A percentile compares a stretch with the other conserved stretches of the same genome.
These are phyloP conservation scores for Prunus kanzakura DNA, from an alignment of 306 rosid genomes.

Conservation along the genomic window DNA sequence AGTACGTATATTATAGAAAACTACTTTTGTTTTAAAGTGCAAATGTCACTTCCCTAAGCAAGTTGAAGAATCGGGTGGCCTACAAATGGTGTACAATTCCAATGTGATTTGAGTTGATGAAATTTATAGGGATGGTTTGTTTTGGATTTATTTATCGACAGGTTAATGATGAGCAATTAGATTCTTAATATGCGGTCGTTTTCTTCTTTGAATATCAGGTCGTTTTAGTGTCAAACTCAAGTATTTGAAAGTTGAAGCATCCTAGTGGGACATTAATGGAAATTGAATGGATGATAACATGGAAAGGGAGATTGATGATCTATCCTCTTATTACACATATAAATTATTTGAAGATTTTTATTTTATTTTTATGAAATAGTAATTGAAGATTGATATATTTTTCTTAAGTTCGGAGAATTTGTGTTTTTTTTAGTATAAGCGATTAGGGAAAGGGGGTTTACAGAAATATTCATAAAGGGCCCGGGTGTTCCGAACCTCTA, in stretches of 20 bases:
- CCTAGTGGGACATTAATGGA: conserved; percentile 16
- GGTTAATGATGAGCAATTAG: conserved; percentile 27
- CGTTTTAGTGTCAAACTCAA: background rate
- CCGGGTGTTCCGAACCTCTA: fast-evolving
- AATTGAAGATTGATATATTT: too few relatives aligned
- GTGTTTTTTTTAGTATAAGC: too few relatives aligned
- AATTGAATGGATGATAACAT: background rate
- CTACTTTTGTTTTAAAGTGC: background rate
- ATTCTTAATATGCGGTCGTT: conserved; percentile 15
- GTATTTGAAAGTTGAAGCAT: background rate
- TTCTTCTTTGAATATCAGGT: conserved; percentile 18
- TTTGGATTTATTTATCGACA: background rate
- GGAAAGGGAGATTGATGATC: too few relatives aligned
- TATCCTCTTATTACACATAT: too few relatives aligned
- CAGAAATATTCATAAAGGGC: too few relatives aligned
- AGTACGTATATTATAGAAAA: too few relatives aligned
- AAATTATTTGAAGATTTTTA: too few relatives aligned
- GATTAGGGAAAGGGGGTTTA: fast-evolving
- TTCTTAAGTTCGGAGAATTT: too few relatives aligned
- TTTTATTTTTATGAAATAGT: too few relatives aligned
- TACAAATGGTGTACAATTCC: background rate
- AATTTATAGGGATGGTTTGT: background rate
- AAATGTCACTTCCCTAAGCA: background rate
- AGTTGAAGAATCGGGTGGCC: background rate
- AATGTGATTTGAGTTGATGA: conserved; percentile 9